Evolutionary conservation across 805 yeast species (phyloP).

Genomic region (Suhomyces sp.): DNA sequence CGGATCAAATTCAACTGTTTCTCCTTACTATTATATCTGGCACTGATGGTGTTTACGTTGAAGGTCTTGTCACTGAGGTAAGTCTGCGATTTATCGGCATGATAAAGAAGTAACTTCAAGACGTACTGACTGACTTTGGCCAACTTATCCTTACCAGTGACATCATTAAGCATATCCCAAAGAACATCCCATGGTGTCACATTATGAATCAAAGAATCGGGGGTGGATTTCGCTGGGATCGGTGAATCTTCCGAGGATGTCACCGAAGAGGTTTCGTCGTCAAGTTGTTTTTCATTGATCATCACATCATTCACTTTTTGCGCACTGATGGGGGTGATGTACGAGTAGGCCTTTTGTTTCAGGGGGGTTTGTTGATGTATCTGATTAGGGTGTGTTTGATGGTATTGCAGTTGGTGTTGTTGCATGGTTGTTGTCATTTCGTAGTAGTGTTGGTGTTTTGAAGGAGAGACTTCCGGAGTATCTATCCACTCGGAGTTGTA

Average conservation of each 20-base stretch:
- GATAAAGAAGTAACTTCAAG: slow-evolving; percentile 50
- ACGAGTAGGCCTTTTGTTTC: slow-evolving; percentile 5
- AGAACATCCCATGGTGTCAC: slow-evolving; percentile 43
- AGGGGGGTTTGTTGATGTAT: slow-evolving; percentile 4
- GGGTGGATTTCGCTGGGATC: neutral
- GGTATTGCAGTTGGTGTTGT: slow-evolving; percentile 1
- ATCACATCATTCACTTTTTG: slow-evolving; percentile 6
- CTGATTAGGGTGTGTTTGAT: neutral
- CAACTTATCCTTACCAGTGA: slow-evolving; percentile 70
- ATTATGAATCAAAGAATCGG: neutral
- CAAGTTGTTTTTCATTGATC: slow-evolving; percentile 3
- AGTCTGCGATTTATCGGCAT: slow-evolving; percentile 41
- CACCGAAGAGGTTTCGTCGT: slow-evolving; percentile 6
- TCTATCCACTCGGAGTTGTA: slow-evolving; percentile 11
- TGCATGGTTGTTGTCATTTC: slow-evolving; percentile 4
- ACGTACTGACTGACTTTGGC: slow-evolving; percentile 64
- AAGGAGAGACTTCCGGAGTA: slow-evolving; percentile 6
- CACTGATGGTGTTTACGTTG: slow-evolving; percentile 30
- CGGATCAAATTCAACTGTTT: slow-evolving; percentile 33
- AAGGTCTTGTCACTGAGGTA: slow-evolving; percentile 34
- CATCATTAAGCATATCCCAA: slow-evolving; percentile 50
- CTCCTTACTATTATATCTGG: slow-evolving; percentile 30
- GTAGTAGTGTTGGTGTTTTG: slow-evolving; percentile 1
- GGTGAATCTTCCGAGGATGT: slow-evolving; percentile 3
- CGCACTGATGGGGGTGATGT: slow-evolving; percentile 8